Percentiles rank a stretch among this genome's conserved stretches.
These are phyloP conservation scores for Aspergillus chevalieri DNA, from an alignment of 2,329 filamentous ascomycete genomes.

Conservation along the genomic window DNA sequence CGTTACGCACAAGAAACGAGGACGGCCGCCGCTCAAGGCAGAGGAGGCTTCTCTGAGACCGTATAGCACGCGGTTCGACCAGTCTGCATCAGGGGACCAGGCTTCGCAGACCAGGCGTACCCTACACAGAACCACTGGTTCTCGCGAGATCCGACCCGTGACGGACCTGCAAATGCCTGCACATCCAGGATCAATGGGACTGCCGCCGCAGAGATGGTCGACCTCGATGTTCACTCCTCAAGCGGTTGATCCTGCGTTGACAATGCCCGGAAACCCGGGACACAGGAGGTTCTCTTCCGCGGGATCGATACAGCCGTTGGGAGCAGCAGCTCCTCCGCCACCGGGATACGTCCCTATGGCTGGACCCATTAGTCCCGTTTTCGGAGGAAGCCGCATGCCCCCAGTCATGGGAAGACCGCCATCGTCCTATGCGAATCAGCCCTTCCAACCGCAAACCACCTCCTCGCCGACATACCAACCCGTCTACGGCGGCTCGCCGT, in stretches of 20 bases:
- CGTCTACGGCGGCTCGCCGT: conserved; percentile 15
- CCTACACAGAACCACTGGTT: conserved; percentile 29
- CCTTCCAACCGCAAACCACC: conserved; percentile 20
- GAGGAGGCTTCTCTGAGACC: conserved; percentile 33
- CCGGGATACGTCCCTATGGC: conserved; percentile 21
- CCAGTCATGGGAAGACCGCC: conserved; percentile 20
- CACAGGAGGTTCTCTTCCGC: conserved; percentile 31
- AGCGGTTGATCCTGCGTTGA: conserved; percentile 21
- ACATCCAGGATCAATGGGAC: conserved; percentile 12
- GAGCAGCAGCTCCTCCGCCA: conserved; percentile 9
- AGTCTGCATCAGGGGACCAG: conserved; percentile 20
- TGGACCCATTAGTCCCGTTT: conserved; percentile 20
- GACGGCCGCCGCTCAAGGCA: conserved; percentile 38
- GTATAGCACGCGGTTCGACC: conserved; percentile 25
- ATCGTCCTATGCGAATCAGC: conserved; percentile 22
- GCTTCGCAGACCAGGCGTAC: conserved; percentile 16
- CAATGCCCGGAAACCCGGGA: conserved; percentile 18
- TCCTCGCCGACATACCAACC: conserved; percentile 31
- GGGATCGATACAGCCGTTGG: conserved; percentile 10
- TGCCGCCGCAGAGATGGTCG: conserved; percentile 29
- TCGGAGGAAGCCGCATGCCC: conserved; percentile 15
- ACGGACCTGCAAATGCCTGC: conserved; percentile 30
- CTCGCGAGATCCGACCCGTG: conserved; percentile 33
- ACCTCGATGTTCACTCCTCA: conserved; percentile 24
- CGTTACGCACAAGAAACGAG: conserved; percentile 44